Evolutionary conservation across 208 protist species (phyloP), one percentile per base, ranked within the genome.

Genomic region (Wallacemonas sp.): DNA sequence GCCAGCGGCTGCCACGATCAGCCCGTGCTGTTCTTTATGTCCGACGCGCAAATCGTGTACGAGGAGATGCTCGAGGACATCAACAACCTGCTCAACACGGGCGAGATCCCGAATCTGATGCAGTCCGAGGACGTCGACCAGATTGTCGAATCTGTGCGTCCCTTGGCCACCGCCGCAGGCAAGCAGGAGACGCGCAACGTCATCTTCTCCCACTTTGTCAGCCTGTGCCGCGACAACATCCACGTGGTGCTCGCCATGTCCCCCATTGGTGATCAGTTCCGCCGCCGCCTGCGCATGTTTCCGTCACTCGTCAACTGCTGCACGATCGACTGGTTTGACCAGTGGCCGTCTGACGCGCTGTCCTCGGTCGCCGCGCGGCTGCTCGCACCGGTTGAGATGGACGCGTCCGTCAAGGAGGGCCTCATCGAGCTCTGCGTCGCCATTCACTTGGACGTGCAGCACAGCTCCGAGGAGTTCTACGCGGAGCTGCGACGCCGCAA

Each of bases 251-350:
- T 99, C 21, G 86, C 87, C 36, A 98, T 99, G 87, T 98, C 89
- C n/a, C 98, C 98, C 8, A 85, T 99, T 21, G 97, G 97, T 11
- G 91, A 98, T 30, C 83, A 90, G 47, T 99, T 99, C 78, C 92
- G 96, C 62, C 80, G 80, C 30, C 87, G 98, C 36, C 85, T 97
- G 52, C 92, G 96, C 71, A 98, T 98, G 94, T 99, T 99, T 65
- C 98, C 98, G 8, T 99, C 98, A 19, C 80, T 99, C 0, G 95
- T 99, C 55, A 99, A 98, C 78, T 99, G 98, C 79, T 98, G 95
- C 79, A 98, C 96, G 17, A 99, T 99, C 62, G 97, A 99, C 75
- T 99, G 98, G 98, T 99, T 98, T 67, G 88, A 93, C 64, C 85
- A 93, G 68, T 99, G 98, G 98, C 97, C 98, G 23, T 56, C 71